phyloP scores from a whole-genome alignment of 1,284 basidiomycete genomes.

The Trichosporon ovoides region DNA sequence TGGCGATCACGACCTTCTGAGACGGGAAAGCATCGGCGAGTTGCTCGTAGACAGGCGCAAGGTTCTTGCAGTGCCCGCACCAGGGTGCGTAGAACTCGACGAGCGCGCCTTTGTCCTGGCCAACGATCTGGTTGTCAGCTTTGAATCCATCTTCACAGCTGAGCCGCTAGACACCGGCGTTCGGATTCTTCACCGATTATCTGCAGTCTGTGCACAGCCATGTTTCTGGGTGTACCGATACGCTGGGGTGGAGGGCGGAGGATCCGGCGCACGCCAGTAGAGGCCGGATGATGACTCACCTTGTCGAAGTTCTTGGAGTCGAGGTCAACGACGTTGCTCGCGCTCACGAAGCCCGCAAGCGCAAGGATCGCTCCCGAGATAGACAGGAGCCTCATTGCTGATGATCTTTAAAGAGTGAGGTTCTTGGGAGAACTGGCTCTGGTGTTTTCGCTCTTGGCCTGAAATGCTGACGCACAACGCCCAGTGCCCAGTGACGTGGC shows the following conservation, averaged over 20 bases:
- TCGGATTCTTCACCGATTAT: too few relatives aligned
- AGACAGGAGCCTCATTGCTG: slow-evolving; percentile 59
- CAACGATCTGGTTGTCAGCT: slow-evolving; percentile 50
- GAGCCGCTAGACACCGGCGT: too few relatives aligned
- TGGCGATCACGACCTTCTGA: slow-evolving; percentile 81
- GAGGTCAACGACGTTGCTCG: slow-evolving; percentile 72
- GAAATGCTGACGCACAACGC: too few relatives aligned
- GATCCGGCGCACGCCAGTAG: background rate
- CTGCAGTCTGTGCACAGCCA: background rate
- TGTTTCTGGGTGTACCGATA: too few relatives aligned
- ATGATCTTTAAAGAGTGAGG: background rate
- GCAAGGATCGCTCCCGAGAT: slow-evolving; percentile 56
- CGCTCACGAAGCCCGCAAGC: slow-evolving; percentile 56
- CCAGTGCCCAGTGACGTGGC: too few relatives aligned
- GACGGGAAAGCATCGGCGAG: slow-evolving; percentile 73
- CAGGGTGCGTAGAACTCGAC: slow-evolving; percentile 64
- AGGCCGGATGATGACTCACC: slow-evolving; percentile 46
- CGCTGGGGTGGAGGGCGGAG: background rate
- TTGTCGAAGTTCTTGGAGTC: slow-evolving; percentile 68
- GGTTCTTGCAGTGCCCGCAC: slow-evolving; percentile 53
- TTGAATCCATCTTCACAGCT: too few relatives aligned
- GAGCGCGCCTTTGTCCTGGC: slow-evolving; percentile 70
- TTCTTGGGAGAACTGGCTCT: too few relatives aligned
- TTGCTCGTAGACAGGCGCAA: slow-evolving; percentile 82
- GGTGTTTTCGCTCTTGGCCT: too few relatives aligned